These are phyloP conservation scores for Evernia prunastri DNA, from an alignment of 495 filamentous ascomycete species.

Conservation along the genomic window DNA sequence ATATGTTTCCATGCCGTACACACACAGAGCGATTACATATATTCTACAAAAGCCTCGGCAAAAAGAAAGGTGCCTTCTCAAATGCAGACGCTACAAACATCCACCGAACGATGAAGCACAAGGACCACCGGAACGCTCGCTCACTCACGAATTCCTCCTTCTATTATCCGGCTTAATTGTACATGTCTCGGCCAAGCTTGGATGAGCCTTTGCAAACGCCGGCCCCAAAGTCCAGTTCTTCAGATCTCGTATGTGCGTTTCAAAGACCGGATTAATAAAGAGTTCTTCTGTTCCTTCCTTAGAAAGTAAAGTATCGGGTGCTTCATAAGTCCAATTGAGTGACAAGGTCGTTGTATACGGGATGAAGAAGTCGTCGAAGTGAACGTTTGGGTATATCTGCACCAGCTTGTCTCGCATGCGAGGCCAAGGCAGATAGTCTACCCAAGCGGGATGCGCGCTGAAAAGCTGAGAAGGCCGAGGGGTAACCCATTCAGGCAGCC, in stretches of 20 bases:
- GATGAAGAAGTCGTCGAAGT: slow-evolving; percentile 73
- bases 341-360: slow-evolving; percentile 66
- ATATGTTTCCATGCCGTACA: neutral
- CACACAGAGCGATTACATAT: neutral
- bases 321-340: slow-evolving; percentile 74
- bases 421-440: slow-evolving; percentile 72
- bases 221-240: slow-evolving; percentile 74
- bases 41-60: neutral
- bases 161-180: slow-evolving; percentile 36
- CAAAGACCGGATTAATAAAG: slow-evolving; percentile 73
- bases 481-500: slow-evolving; percentile 60
- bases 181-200: slow-evolving; percentile 49
- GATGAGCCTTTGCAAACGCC: slow-evolving; percentile 58
- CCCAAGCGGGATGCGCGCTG: slow-evolving; percentile 64
- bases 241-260: slow-evolving; percentile 59
- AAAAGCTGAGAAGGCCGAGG: slow-evolving; percentile 57
- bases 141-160: slow-evolving; percentile 5
- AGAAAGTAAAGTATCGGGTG: slow-evolving; percentile 51
- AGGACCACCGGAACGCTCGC: neutral
- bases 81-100: neutral
- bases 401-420: slow-evolving; percentile 53
- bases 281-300: slow-evolving; percentile 51
- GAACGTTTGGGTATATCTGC: slow-evolving; percentile 36
- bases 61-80: neutral
- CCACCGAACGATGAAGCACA: neutral